These are phyloP conservation scores for Sonneratia alba DNA, from an alignment of 345 rosid species.

Conservation along the genomic window DNA sequence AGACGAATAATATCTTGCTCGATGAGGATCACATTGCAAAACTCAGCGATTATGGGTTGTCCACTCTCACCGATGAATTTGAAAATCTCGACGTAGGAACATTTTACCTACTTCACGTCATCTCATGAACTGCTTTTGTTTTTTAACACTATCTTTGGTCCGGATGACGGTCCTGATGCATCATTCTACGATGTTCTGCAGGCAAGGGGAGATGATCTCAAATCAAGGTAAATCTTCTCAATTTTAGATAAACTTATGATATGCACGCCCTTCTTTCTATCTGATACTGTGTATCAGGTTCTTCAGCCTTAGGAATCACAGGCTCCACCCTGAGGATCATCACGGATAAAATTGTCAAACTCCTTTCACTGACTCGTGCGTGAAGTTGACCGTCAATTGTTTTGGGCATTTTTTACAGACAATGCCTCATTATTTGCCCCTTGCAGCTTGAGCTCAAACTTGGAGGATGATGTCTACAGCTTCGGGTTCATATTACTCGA, in stretches of 20 bases:
- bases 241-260: neutral
- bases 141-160: too few relatives aligned
- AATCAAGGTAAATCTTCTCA: constrained; percentile 35
- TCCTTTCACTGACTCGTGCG: too few relatives aligned
- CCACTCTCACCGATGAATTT: constrained; percentile 50
- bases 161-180: neutral
- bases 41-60: constrained; percentile 16
- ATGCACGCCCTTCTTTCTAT: neutral
- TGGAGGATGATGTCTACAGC: constrained; percentile 84
- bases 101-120: too few relatives aligned
- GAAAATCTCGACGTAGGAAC: constrained; percentile 62
- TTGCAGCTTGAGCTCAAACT: constrained; percentile 41
- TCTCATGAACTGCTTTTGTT: neutral
- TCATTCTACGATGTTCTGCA: constrained; percentile 20
- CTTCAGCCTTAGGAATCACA: too few relatives aligned
- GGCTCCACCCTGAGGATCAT: too few relatives aligned
- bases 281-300: neutral
- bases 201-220: constrained; percentile 58
- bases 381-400: neutral
- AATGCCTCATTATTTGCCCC: neutral
- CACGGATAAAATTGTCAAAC: too few relatives aligned
- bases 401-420: neutral
- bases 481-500: constrained; percentile 89
- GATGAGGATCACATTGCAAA: constrained; percentile 86
- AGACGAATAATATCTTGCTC: constrained; percentile 71